A percentile compares a stretch with the other conserved stretches of the same genome.
Conservation (phyloP, 805 yeast species). For the Wickerhamiella cacticola region DNA sequence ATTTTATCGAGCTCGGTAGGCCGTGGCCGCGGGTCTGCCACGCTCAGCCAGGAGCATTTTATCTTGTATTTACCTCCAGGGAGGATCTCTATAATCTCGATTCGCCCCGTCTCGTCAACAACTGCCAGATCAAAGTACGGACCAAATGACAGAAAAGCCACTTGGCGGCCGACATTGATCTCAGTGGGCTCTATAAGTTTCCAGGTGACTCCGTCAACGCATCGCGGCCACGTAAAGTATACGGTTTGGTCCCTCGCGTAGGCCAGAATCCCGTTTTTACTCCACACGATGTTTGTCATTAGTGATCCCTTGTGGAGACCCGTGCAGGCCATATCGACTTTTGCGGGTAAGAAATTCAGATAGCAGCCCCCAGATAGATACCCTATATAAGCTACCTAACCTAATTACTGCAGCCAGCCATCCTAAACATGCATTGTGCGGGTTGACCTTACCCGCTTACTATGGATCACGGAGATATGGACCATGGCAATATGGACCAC, state of each 20-base stretch:
- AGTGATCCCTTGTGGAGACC: too few species aligned
- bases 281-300: constrained; percentile 49
- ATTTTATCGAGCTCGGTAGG: constrained; percentile 25
- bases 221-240: constrained; percentile 54
- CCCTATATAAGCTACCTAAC: too few species aligned
- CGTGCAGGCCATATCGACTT: too few species aligned
- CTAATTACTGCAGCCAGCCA: too few species aligned
- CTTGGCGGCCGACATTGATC: constrained; percentile 23
- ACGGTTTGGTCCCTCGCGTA: constrained; percentile 37
- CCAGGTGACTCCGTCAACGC: constrained; percentile 70
- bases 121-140: constrained; percentile 73
- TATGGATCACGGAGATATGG: constrained; percentile 2
- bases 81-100: constrained; percentile 36
- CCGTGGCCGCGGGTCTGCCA: constrained; percentile 21
- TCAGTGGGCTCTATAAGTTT: constrained; percentile 49
- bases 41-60: constrained; percentile 21
- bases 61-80: constrained; percentile 18
- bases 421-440: too few species aligned
- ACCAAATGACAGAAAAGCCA: constrained; percentile 50
- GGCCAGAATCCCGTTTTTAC: constrained; percentile 73
- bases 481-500: not conserved
- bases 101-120: constrained; percentile 58
- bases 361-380: too few species aligned
- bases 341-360: too few species aligned
- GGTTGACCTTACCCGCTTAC: not conserved